phyloP scores from a whole-genome alignment of 192 early-diverging fungal genomes.

The Glomus cerebriforme region DNA sequence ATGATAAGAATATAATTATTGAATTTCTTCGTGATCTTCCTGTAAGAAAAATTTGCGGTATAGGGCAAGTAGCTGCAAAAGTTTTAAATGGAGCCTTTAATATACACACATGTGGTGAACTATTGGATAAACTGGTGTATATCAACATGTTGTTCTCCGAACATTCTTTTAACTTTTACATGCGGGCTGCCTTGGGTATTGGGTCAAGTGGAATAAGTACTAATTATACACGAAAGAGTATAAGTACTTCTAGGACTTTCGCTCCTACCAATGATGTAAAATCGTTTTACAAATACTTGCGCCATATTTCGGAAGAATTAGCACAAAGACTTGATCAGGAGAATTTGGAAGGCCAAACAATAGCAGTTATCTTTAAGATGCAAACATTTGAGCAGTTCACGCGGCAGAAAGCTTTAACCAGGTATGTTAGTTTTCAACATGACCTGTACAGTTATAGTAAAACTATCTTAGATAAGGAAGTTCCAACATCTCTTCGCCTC shows the following conservation, averaged over 20 bases:
- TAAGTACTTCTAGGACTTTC: constrained; percentile 47
- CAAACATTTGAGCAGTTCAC: background rate
- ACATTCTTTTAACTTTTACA: constrained; percentile 51
- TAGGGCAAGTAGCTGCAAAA: constrained; percentile 61
- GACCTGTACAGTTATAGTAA: background rate
- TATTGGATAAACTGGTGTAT: constrained; percentile 40
- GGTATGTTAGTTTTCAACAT: background rate
- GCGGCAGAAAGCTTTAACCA: background rate
- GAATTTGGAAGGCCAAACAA: background rate
- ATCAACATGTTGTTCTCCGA: constrained; percentile 49
- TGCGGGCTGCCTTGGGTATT: constrained; percentile 49
- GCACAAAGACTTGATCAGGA: background rate
- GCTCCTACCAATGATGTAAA: background rate
- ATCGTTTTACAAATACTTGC: background rate
- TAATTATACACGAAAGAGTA: constrained; percentile 48
- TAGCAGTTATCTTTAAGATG: background rate
- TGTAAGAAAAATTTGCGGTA: constrained; percentile 59
- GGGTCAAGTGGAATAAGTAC: constrained; percentile 44
- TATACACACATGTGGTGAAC: constrained; percentile 55
- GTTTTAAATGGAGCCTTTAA: constrained; percentile 51
- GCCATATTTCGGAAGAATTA: background rate
- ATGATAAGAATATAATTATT: constrained; percentile 39
- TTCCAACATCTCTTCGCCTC: background rate
- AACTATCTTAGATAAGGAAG: background rate
- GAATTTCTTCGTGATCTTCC: constrained; percentile 50